These are phyloP conservation scores for Pelargonium myrrhifolium DNA, from an alignment of 441 rosid species.

Conservation along the genomic window DNA sequence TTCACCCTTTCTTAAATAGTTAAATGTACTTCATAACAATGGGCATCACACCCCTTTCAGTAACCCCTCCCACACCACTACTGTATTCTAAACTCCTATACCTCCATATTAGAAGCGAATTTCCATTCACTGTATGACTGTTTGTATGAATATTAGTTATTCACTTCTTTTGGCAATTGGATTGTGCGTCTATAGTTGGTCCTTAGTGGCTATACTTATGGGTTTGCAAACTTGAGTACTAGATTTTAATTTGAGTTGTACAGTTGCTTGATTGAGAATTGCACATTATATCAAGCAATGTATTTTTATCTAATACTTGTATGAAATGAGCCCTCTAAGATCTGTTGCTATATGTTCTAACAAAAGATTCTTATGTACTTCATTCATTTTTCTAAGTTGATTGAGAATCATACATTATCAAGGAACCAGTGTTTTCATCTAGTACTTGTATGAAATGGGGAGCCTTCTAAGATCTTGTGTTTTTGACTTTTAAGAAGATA, in stretches of 20 bases:
- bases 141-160: neutral
- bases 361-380: neutral
- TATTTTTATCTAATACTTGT: neutral
- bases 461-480: neutral
- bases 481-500: neutral
- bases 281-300: neutral
- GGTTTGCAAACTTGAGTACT: neutral
- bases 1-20: neutral
- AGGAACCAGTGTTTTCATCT: neutral
- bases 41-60: neutral
- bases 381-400: neutral
- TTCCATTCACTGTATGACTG: neutral
- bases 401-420: neutral
- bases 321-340: neutral
- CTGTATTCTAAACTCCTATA: neutral
- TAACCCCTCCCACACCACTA: neutral
- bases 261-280: conserved; percentile 6
- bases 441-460: neutral
- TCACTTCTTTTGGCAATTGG: conserved; percentile 3
- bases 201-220: neutral
- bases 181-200: neutral
- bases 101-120: neutral
- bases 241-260: conserved; percentile 4
- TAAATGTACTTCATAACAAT: neutral
- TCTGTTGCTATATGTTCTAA: neutral